phyloP scores from a whole-genome alignment of 129 eudicot species.

The Pulicaria dysenterica region DNA sequence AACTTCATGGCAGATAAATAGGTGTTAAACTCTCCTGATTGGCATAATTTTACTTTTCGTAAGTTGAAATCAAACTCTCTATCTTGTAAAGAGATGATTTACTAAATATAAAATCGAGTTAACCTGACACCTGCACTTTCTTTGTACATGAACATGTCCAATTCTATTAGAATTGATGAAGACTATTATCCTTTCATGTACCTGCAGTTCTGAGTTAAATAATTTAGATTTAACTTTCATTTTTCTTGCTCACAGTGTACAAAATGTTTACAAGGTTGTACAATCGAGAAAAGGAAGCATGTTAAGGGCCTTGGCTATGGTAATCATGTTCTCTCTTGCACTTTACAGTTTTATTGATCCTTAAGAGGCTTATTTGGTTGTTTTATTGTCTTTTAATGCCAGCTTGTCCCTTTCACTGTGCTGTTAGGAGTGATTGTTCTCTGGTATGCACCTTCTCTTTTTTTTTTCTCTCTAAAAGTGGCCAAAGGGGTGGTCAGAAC shows the following conservation, averaged over 20 bases:
- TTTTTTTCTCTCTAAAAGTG: neutral
- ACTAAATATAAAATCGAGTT: neutral
- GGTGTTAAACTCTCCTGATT: neutral
- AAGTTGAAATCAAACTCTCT: neutral
- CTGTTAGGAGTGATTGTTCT: conserved; percentile 67
- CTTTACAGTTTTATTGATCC: conserved; percentile 5
- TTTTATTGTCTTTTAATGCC: conserved; percentile 26
- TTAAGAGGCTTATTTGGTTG: conserved; percentile 16
- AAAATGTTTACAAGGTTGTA: conserved; percentile 77
- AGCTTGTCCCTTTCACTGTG: conserved; percentile 81
- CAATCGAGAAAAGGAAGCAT: conserved; percentile 88
- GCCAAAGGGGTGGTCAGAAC: too few species aligned
- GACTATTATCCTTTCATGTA: neutral
- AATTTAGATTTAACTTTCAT: conserved; percentile 2
- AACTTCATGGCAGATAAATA: neutral
- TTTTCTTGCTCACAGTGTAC: conserved; percentile 46
- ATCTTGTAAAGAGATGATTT: neutral
- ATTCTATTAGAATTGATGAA: neutral
- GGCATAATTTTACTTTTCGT: neutral
- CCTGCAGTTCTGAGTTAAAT: conserved; percentile 12
- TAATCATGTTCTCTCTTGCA: conserved; percentile 31
- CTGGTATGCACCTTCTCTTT: conserved; percentile 53
- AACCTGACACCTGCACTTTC: conserved; percentile 7
- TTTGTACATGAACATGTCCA: neutral
- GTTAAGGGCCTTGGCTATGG: conserved; percentile 93